phyloP scores from a whole-genome alignment of 345 rosid genomes.

The Eutrema japonicum region DNA sequence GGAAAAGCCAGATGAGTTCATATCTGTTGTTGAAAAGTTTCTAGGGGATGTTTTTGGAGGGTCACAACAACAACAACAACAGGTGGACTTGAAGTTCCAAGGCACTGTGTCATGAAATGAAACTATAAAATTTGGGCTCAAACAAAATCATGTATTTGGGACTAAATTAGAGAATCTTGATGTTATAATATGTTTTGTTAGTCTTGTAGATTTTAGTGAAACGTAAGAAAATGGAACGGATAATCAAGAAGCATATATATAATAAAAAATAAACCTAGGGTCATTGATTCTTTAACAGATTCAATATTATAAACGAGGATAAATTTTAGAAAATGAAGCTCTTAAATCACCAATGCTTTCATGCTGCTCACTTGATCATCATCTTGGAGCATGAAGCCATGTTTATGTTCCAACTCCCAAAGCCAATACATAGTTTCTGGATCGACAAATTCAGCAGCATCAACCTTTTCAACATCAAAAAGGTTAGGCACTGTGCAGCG shows the following conservation, averaged over 20 bases:
- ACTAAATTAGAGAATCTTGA: neutral
- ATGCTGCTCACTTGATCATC: neutral
- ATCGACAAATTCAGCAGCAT: neutral
- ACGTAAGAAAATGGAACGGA: no score
- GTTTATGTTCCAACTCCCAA: neutral
- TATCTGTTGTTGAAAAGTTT: conserved; percentile 65
- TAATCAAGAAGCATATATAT: no score
- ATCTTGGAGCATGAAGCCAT: neutral
- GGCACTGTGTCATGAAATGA: conserved; percentile 29
- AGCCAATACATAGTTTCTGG: neutral
- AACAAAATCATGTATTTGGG: neutral
- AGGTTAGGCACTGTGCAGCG: no score
- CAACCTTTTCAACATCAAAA: neutral
- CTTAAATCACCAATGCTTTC: neutral
- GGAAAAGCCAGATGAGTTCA: conserved; percentile 84
- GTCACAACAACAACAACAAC: conserved; percentile 38
- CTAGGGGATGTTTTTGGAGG: conserved; percentile 57
- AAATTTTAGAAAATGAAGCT: neutral
- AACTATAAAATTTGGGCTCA: neutral
- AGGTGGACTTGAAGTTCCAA: conserved; percentile 31
- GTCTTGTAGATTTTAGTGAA: no score
- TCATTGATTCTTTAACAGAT: neutral
- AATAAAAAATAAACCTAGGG: no score
- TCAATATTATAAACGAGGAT: neutral
- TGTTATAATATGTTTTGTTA: neutral